Conservation (phyloP, 140 eudicot genomes). For the Senecio squalidus region DNA sequence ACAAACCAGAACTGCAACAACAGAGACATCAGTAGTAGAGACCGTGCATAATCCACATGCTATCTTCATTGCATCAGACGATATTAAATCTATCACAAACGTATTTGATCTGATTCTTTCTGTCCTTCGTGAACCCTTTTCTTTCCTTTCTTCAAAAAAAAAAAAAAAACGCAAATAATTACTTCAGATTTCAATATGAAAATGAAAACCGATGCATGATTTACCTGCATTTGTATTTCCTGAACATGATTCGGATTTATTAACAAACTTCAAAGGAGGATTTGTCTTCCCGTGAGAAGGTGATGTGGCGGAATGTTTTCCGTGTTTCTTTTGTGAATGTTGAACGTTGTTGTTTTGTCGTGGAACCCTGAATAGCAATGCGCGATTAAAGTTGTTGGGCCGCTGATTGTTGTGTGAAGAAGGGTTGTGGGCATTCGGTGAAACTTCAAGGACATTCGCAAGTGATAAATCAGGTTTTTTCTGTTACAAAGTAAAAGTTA, state of each 20-base stretch:
- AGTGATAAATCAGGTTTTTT: neutral
- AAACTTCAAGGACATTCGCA: slow-evolving; percentile 14
- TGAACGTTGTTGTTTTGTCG: slow-evolving; percentile 13
- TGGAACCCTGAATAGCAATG: slow-evolving; percentile 10
- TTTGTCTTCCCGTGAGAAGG: slow-evolving; percentile 9
- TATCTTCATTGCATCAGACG: slow-evolving; percentile 15
- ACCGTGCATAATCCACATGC: slow-evolving; percentile 15
- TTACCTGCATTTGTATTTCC: slow-evolving; percentile 8
- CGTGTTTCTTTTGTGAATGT: slow-evolving; percentile 14
- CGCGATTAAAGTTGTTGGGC: slow-evolving; percentile 2
- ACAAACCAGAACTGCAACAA: slow-evolving; percentile 71
- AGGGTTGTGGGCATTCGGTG: slow-evolving; percentile 10
- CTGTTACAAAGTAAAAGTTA: slow-evolving; percentile 14
- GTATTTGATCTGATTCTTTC: slow-evolving; percentile 14
- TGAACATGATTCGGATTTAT: slow-evolving; percentile 11
- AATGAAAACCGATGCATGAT: neutral
- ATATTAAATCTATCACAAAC: slow-evolving; percentile 12
- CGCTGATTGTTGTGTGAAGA: neutral
- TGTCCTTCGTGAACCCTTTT: slow-evolving; percentile 11
- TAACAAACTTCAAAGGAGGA: slow-evolving; percentile 8
- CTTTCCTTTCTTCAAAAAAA: slow-evolving; percentile 15
- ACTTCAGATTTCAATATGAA: neutral
- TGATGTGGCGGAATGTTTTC: neutral
- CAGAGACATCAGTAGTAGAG: slow-evolving; percentile 31
- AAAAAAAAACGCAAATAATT: neutral